A percentile compares a stretch with the other conserved stretches of the same genome.
Conservation (phyloP, 805 yeast species). For the Zygosaccharomyces bisporus region DNA sequence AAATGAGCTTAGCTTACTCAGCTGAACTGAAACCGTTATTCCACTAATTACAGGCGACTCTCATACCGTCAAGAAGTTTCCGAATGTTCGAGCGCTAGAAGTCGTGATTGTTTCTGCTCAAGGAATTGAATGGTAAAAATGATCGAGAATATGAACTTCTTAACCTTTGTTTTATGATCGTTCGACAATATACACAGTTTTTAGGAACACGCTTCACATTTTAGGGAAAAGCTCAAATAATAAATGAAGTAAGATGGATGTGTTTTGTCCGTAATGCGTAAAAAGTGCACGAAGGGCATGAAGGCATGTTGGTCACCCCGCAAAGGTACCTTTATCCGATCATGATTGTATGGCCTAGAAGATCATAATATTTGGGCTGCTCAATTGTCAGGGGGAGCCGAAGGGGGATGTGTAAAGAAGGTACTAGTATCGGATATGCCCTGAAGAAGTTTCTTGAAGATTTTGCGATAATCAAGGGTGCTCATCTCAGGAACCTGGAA, state of each 20-base stretch:
- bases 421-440: not conserved
- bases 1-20: no score
- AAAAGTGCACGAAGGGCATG: not conserved
- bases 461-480: not conserved
- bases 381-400: not conserved
- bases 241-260: not conserved
- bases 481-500: not conserved
- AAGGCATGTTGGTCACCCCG: not conserved
- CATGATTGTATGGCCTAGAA: not conserved
- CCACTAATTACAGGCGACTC: no score
- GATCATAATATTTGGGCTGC: not conserved
- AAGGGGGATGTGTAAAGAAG: not conserved
- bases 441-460: no score
- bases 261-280: not conserved
- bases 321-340: not conserved
- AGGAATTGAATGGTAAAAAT: no score
- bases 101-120: no score
- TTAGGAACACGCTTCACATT: not conserved
- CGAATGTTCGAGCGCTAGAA: no score
- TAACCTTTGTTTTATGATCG: not conserved
- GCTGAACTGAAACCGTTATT: no score
- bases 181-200: not conserved
- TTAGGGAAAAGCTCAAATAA: not conserved
- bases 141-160: not conserved
- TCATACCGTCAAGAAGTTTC: no score